Percentiles rank a stretch among this genome's conserved stretches.
Evolutionary conservation across 2,329 filamentous ascomycete genomes (phyloP).

Genomic region (Fusarium gaditjirri): DNA sequence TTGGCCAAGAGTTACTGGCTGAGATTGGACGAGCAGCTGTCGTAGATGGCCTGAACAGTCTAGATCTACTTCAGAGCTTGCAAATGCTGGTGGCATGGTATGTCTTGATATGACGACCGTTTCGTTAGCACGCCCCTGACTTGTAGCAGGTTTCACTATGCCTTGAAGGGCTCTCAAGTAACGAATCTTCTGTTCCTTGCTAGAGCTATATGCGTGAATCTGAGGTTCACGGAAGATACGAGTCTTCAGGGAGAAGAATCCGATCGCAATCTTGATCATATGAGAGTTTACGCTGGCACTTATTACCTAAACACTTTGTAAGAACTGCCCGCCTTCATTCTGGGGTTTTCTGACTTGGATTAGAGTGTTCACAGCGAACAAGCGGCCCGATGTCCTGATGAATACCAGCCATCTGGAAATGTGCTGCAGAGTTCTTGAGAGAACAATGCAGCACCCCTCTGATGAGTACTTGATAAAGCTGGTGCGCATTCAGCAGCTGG

Average conservation of each 20-base stretch:
- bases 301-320: conserved; percentile 63
- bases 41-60: conserved; percentile 54
- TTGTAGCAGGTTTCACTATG: conserved; percentile 57
- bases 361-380: conserved; percentile 58
- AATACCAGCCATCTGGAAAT: conserved; percentile 56
- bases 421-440: conserved; percentile 56
- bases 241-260: conserved; percentile 33
- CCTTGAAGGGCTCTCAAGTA: conserved; percentile 60
- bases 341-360: not conserved
- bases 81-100: conserved; percentile 60
- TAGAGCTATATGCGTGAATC: conserved; percentile 57
- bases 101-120: conserved; percentile 18
- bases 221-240: conserved; percentile 49
- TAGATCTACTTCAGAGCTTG: conserved; percentile 61
- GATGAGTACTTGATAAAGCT: conserved; percentile 59
- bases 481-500: conserved; percentile 59
- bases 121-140: conserved; percentile 18
- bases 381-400: conserved; percentile 61
- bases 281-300: conserved; percentile 60
- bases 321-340: conserved; percentile 28
- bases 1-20: conserved; percentile 57
- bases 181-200: conserved; percentile 61
- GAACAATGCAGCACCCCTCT: conserved; percentile 54
- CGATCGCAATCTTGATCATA: conserved; percentile 53
- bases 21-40: conserved; percentile 55